phyloP scores from a whole-genome alignment of 805 yeast genomes.

The Monosporozyma aerobia region DNA sequence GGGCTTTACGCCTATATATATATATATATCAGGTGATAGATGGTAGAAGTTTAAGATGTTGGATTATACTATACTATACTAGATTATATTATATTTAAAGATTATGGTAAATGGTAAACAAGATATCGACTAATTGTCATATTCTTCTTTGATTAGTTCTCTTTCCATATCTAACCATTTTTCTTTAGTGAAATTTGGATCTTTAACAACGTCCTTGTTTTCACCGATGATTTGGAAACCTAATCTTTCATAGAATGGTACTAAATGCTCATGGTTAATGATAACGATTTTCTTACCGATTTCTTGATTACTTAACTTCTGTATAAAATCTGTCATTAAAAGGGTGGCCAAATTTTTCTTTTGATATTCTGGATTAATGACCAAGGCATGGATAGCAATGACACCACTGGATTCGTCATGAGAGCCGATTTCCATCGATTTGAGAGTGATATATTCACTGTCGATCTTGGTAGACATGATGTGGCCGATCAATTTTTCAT shows the following conservation, averaged over 20 bases:
- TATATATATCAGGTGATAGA: too few relatives aligned
- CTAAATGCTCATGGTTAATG: slow-evolving; percentile 58
- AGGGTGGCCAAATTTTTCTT: slow-evolving; percentile 77
- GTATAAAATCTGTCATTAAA: slow-evolving; percentile 79
- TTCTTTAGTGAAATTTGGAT: slow-evolving; percentile 22
- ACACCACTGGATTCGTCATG: slow-evolving; percentile 67
- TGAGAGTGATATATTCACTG: slow-evolving; percentile 20
- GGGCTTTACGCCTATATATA: not conserved
- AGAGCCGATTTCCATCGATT: slow-evolving; percentile 19
- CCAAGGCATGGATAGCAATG: slow-evolving; percentile 78
- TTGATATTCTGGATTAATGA: slow-evolving; percentile 66
- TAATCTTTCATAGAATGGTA: slow-evolving; percentile 70
- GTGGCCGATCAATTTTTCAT: slow-evolving; percentile 65
- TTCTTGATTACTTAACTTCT: slow-evolving; percentile 78
- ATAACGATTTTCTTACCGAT: slow-evolving; percentile 71
- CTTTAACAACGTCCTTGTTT: slow-evolving; percentile 27
- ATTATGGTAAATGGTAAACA: too few relatives aligned
- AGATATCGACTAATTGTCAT: slow-evolving; percentile 16
- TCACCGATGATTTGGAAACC: slow-evolving; percentile 70
- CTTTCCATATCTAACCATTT: slow-evolving; percentile 32
- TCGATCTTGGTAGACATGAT: slow-evolving; percentile 66
- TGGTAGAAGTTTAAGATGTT: too few relatives aligned
- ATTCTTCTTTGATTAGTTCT: slow-evolving; percentile 30
- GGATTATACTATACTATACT: too few relatives aligned
- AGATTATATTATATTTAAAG: too few relatives aligned